phyloP scores from a whole-genome alignment of 2,329 filamentous ascomycete species.

The Diaporthe citriasiana region DNA sequence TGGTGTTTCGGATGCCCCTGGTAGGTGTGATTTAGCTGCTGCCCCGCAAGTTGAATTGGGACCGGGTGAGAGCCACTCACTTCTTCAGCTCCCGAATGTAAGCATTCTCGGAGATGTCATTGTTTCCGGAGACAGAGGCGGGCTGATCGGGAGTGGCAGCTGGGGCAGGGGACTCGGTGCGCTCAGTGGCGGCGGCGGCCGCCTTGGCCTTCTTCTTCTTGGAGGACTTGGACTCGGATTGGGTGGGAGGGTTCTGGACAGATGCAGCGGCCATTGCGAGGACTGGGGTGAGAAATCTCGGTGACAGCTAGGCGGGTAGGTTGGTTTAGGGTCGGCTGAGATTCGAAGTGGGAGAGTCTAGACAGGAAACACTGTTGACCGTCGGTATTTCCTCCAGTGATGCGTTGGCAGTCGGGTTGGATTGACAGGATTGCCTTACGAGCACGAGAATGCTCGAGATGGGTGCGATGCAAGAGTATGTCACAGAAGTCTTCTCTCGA shows the following conservation, averaged over 20 bases:
- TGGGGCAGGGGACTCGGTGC: conserved; percentile 69
- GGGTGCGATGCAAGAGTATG: not conserved
- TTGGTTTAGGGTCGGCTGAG: not conserved
- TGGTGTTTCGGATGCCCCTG: conserved; percentile 91
- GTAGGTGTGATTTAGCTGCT: conserved; percentile 7
- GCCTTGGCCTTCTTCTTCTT: conserved; percentile 78
- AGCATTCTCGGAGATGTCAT: conserved; percentile 77
- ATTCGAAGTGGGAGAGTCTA: conserved; percentile 12
- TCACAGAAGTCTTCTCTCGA: not conserved
- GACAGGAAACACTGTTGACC: conserved; percentile 14
- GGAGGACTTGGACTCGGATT: conserved; percentile 74
- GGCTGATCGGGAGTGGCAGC: conserved; percentile 66
- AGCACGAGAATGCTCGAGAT: not conserved
- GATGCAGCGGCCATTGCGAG: conserved; percentile 73
- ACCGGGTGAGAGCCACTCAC: conserved; percentile 64
- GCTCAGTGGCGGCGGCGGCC: conserved; percentile 50
- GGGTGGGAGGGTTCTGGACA: conserved; percentile 73
- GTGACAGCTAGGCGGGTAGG: conserved; percentile 31
- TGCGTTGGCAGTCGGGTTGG: not conserved
- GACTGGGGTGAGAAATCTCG: conserved; percentile 30
- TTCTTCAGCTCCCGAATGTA: conserved; percentile 93
- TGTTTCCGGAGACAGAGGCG: conserved; percentile 63
- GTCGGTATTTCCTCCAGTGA: not conserved
- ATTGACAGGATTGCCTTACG: conserved; percentile 13
- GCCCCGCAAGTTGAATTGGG: not conserved